phyloP scores from a whole-genome alignment of 495 filamentous ascomycete genomes.

The Annulohypoxylon moriforme region DNA sequence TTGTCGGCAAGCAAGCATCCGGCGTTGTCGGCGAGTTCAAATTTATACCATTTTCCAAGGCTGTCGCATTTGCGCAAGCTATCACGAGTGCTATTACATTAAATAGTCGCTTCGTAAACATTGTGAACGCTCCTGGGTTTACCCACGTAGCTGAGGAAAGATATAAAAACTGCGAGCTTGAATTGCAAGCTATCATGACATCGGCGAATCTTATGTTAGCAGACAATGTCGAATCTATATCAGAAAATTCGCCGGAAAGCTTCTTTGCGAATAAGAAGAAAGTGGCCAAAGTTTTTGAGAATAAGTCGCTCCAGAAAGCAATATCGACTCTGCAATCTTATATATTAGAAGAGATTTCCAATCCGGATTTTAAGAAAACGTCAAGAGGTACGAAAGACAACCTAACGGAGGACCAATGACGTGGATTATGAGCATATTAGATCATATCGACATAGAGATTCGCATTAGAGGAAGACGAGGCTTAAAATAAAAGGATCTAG shows the following conservation, averaged over 20 bases:
- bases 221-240: neutral
- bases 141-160: neutral
- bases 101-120: conserved; percentile 1
- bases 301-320: conserved; percentile 17
- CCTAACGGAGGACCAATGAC: neutral
- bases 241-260: neutral
- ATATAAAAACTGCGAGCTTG: conserved; percentile 32
- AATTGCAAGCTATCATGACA: conserved; percentile 33
- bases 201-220: conserved; percentile 13
- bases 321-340: conserved; percentile 28
- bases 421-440: neutral
- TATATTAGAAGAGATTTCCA: neutral
- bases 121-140: conserved; percentile 19
- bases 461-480: neutral
- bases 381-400: neutral
- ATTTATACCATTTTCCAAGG: neutral
- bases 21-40: neutral
- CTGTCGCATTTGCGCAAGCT: conserved; percentile 5
- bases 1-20: neutral
- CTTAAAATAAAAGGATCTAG: neutral
- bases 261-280: neutral
- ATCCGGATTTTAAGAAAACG: neutral
- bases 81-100: conserved; percentile 20
- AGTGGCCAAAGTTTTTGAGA: conserved; percentile 22
- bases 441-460: conserved; percentile 5